Base-by-base conservation (phyloP, 2,329 filamentous ascomycete species). In the Pseudocercospora fijiensis region DNA sequence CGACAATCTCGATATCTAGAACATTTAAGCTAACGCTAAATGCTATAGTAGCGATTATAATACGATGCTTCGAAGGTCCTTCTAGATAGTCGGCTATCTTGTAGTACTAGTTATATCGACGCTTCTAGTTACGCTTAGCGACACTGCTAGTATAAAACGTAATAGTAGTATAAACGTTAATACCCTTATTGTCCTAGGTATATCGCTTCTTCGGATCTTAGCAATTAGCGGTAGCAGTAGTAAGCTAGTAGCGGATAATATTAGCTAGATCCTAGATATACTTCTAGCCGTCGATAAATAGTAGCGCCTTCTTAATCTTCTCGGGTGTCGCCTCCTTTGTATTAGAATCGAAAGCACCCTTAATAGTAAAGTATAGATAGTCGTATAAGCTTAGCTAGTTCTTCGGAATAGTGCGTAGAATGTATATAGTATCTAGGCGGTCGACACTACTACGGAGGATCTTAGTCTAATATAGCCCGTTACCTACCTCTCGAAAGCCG, bases 371-470 rank as follows among this genome's bases (percentile, higher is more conserved):
- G 53, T 57, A 57, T 8, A 57, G 43, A 11, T 47, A 47, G 1
- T 57, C 5, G 13, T 33, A 57, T 13, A 18, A 18, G 13, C 18
- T 22, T 33, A 57, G n/a, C 26, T 57, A 57, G 13, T 33, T 37
- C 18, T 57, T 18, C 3, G 9, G 13, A 22, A 57, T 57, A 41
- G 53, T 57, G 16, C 13, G 13, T 24, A 57, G 20, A 16, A 57
- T 22, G 13, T 57, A 57, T 30, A 37, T 57, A 18, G 28, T 57
- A 57, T 57, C 33, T 30, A 37, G 53, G 7, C 13, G 9, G 13
- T 57, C 22, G 22, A 57, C 13, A 37, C 53, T 57, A 57, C n/a
- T 57, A 57, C 13, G 13, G 13, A 57, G n/a, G 8, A 57, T 28
- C 53, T 57, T 22, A 18, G 53, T 37, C 28, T 57, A 18, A 24